Conservation (phyloP, 805 yeast genomes). For the Starmerella etchellsii region DNA sequence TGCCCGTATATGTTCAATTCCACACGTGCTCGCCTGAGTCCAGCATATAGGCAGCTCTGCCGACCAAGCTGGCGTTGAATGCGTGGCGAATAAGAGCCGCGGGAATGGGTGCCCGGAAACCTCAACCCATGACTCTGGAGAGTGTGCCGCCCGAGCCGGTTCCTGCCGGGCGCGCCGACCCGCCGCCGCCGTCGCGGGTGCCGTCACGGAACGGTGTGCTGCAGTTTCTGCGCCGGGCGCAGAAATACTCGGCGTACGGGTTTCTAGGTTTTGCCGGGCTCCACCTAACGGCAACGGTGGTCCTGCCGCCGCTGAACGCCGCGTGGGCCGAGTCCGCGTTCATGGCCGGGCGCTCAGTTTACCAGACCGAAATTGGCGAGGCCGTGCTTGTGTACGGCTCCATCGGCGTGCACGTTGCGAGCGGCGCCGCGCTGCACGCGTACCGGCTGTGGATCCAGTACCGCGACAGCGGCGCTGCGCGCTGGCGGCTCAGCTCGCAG, state of each 20-base stretch:
- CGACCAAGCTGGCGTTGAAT: no score
- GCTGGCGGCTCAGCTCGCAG: neutral
- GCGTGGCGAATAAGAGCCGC: no score
- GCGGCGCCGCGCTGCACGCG: slow-evolving; percentile 40
- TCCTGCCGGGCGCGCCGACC: neutral
- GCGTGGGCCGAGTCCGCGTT: slow-evolving; percentile 40
- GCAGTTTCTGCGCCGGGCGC: slow-evolving; percentile 25
- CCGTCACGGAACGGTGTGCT: neutral
- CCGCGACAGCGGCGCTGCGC: slow-evolving; percentile 20
- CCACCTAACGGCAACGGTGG: slow-evolving; percentile 43
- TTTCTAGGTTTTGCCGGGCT: slow-evolving; percentile 45
- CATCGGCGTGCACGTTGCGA: slow-evolving; percentile 35
- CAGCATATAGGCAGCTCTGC: no score
- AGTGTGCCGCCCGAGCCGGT: neutral
- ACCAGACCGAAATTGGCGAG: slow-evolving; percentile 45
- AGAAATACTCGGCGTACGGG: slow-evolving; percentile 49
- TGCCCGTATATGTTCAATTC: no score
- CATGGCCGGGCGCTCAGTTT: slow-evolving; percentile 47
- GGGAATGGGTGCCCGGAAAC: no score
- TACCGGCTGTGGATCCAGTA: slow-evolving; percentile 23
- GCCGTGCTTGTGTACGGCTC: slow-evolving; percentile 36
- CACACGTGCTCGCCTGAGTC: no score
- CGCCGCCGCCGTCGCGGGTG: neutral
- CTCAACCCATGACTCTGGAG: no score
- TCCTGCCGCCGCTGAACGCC: slow-evolving; percentile 38